Evolutionary conservation across 306 rosid genomes (phyloP).

Genomic region (Cyclanthera cordifolia): DNA sequence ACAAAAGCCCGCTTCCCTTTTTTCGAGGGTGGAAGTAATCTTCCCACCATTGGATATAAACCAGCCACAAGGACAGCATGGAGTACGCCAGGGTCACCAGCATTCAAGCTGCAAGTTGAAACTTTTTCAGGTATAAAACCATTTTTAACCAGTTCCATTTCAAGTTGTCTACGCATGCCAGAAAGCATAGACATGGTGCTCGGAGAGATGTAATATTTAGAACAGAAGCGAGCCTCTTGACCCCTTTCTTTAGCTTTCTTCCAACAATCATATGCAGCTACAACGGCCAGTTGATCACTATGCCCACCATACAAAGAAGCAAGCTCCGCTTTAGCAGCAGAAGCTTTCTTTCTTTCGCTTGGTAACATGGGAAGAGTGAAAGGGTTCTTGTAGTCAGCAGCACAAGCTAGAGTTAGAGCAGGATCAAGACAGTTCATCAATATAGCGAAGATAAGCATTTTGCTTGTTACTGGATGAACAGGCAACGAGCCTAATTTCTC

Average conservation of each 20-base stretch:
- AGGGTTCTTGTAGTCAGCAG: constrained; percentile 74
- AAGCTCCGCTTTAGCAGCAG: constrained; percentile 52
- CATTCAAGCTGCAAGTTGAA: constrained; percentile 48
- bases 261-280: constrained; percentile 88
- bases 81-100: constrained; percentile 56
- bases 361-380: constrained; percentile 67
- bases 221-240: constrained; percentile 44
- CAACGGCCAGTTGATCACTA: constrained; percentile 76
- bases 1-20: constrained; percentile 22
- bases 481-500: constrained; percentile 84
- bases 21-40: constrained; percentile 27
- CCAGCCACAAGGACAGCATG: constrained; percentile 74
- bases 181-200: constrained; percentile 54
- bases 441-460: constrained; percentile 76
- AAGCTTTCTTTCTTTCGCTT: constrained; percentile 42
- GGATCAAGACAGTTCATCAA: constrained; percentile 93
- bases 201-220: constrained; percentile 45
- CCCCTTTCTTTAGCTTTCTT: constrained; percentile 47
- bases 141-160: constrained; percentile 45
- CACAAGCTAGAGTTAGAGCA: constrained; percentile 88
- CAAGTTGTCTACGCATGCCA: constrained; percentile 76
- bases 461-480: constrained; percentile 82
- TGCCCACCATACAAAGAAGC: constrained; percentile 65
- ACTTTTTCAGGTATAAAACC: constrained; percentile 49
- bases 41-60: constrained; percentile 86